Conservation (phyloP, 2,329 filamentous ascomycete genomes). For the Sclerotinia sclerotiorum region DNA sequence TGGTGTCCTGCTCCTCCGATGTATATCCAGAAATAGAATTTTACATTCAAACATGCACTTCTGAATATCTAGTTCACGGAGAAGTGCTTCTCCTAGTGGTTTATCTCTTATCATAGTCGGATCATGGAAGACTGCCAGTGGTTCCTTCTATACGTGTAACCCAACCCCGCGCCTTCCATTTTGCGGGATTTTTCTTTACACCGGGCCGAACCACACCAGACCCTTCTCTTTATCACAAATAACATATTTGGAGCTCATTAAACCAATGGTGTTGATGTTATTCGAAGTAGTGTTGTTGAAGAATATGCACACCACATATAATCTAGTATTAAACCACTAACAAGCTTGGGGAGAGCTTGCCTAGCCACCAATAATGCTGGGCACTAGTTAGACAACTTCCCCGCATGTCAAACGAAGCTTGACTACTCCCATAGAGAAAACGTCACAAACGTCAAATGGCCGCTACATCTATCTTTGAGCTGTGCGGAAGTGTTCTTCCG, state of each 20-base stretch:
- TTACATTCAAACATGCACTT: not conserved
- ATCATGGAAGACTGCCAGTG: not conserved
- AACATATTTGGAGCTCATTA: not conserved
- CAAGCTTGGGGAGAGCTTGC: not conserved
- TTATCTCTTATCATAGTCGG: not conserved
- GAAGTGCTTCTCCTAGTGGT: not conserved
- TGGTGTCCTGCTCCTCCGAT: not conserved
- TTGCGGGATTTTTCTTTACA: not conserved
- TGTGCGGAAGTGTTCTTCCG: slow-evolving; percentile 7
- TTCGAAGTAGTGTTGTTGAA: not conserved
- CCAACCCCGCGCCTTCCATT: not conserved
- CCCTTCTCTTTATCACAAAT: not conserved
- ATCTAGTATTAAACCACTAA: not conserved
- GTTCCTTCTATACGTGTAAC: not conserved
- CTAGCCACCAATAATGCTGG: not conserved
- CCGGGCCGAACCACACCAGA: not conserved
- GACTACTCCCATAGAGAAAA: not conserved
- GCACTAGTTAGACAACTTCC: not conserved
- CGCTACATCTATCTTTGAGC: not conserved
- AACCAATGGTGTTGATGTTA: not conserved
- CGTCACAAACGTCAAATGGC: not conserved
- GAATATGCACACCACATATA: not conserved
- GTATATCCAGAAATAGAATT: not conserved
- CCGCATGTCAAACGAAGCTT: not conserved
- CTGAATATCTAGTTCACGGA: not conserved